These are phyloP conservation scores for Brassica balearica DNA, from an alignment of 441 rosid genomes.

Conservation along the genomic window DNA sequence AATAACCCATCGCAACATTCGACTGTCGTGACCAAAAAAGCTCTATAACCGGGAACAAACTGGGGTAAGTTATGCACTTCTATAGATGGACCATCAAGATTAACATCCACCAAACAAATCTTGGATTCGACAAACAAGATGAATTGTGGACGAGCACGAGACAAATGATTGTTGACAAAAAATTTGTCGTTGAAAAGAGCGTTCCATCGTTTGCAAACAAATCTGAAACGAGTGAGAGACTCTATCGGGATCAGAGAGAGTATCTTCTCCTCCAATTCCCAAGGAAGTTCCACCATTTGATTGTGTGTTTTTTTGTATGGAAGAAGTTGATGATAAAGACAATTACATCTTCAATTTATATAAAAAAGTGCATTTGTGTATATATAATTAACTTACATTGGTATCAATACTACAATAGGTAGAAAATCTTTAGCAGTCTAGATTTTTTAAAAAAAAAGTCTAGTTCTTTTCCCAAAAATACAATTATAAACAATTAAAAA, in stretches of 20 bases:
- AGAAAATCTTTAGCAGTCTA: background rate
- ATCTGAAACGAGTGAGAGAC: background rate
- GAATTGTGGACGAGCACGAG: background rate
- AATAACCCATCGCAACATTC: background rate
- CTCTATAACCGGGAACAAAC: background rate
- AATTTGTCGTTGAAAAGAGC: background rate
- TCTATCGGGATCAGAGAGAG: background rate
- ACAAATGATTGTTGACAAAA: background rate
- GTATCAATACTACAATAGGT: background rate
- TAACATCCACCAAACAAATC: background rate
- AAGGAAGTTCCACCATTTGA: background rate
- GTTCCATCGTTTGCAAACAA: background rate
- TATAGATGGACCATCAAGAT: background rate
- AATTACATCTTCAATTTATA: background rate
- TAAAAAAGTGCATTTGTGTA: background rate
- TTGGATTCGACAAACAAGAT: background rate
- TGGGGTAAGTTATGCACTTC: background rate
- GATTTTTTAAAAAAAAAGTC: background rate
- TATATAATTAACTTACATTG: background rate
- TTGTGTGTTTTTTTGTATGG: background rate
- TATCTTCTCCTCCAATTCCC: background rate
- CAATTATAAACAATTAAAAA: background rate
- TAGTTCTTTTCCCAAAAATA: background rate
- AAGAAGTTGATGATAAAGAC: background rate
- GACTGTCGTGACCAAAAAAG: background rate